phyloP scores from a whole-genome alignment of 305 asterid species.

The Monarda citriodora region DNA sequence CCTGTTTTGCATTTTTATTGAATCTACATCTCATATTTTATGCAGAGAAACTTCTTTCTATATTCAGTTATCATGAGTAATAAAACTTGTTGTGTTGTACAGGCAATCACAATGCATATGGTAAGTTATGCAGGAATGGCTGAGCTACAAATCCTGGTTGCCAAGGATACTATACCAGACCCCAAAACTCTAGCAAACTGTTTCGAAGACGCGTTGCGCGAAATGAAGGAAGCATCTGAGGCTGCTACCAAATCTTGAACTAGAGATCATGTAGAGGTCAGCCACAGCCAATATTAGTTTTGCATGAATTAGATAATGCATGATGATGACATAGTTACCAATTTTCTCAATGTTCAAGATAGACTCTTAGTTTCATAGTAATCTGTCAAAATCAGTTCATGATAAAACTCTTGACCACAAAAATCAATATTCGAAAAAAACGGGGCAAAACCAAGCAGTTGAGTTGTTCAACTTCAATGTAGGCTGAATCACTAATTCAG shows the following conservation, averaged over 20 bases:
- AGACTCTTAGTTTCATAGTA: neutral
- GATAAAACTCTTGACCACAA: neutral
- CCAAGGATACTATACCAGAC: constrained; percentile 72
- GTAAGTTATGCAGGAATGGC: constrained; percentile 80
- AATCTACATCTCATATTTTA: too few relatives aligned
- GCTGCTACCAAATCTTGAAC: constrained; percentile 8
- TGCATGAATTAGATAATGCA: neutral
- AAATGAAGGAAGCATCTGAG: constrained; percentile 60
- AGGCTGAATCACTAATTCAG: constrained; percentile 44
- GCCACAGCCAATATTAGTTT: too few relatives aligned
- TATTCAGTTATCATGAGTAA: neutral
- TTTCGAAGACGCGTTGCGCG: constrained; percentile 62
- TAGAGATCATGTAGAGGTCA: too few relatives aligned
- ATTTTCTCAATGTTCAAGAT: neutral
- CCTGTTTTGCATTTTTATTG: neutral
- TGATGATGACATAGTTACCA: neutral
- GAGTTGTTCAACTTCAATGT: neutral
- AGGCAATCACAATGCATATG: constrained; percentile 93
- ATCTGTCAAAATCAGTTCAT: neutral
- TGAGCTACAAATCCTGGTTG: constrained; percentile 74
- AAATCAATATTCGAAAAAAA: neutral
- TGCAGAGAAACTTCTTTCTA: neutral
- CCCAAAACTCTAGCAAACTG: constrained; percentile 62
- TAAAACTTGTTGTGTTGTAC: constrained; percentile 4
- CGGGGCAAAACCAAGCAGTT: neutral